A percentile compares a stretch with the other conserved stretches of the same genome.
Conservation (phyloP, 495 filamentous ascomycete genomes). For the Neurospora africana region DNA sequence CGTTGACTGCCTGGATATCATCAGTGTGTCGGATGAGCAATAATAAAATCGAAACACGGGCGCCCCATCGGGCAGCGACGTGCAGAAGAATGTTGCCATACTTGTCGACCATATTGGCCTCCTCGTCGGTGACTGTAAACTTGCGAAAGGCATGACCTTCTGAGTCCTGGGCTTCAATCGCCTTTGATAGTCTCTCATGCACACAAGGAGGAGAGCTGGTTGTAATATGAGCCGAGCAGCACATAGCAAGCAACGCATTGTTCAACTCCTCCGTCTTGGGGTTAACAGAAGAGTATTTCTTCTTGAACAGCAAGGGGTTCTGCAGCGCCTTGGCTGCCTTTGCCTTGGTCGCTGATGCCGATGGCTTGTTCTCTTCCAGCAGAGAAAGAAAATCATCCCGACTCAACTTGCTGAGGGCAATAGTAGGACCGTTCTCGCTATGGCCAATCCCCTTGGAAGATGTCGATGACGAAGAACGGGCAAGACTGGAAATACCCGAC, state of each 20-base stretch:
- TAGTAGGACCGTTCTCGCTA: constrained; percentile 13
- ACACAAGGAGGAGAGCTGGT: constrained; percentile 9
- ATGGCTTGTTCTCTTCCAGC: constrained; percentile 17
- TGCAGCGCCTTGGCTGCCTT: neutral
- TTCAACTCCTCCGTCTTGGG: constrained; percentile 22
- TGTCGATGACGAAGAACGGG: constrained; percentile 21
- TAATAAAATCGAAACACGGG: constrained; percentile 20
- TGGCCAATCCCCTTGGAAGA: constrained; percentile 18
- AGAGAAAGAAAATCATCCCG: constrained; percentile 21
- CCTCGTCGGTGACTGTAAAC: constrained; percentile 19
- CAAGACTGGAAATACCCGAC: constrained; percentile 24
- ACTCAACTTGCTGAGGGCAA: constrained; percentile 22
- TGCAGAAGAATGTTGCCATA: constrained; percentile 25
- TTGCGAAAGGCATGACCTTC: constrained; percentile 16
- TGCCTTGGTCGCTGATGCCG: neutral
- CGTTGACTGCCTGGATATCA: constrained; percentile 20
- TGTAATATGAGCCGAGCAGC: constrained; percentile 13
- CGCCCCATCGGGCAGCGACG: constrained; percentile 23
- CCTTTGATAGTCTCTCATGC: constrained; percentile 19
- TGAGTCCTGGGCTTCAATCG: constrained; percentile 18
- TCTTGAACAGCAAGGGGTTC: constrained; percentile 2
- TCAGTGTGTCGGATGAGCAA: constrained; percentile 21
- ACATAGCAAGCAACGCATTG: constrained; percentile 18
- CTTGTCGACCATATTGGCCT: constrained; percentile 21
- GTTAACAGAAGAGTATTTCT: constrained; percentile 12